Conservation (phyloP, 805 yeast species). For the Pichia heedii region DNA sequence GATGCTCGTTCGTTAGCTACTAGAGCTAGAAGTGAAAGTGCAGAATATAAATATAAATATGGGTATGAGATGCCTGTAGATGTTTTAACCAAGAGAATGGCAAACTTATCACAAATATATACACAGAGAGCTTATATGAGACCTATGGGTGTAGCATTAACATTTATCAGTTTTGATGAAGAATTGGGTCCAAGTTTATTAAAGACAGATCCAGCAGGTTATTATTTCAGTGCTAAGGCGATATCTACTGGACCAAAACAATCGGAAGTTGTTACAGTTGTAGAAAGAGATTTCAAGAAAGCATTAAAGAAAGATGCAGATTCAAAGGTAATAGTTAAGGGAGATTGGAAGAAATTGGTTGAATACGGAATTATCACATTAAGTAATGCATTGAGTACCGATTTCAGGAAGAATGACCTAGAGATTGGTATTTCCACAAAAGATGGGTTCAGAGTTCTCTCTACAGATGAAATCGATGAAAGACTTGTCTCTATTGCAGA, state of each 20-base stretch:
- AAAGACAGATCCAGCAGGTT: slow-evolving; percentile 97
- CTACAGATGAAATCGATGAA: slow-evolving; percentile 88
- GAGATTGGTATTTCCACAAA: slow-evolving; percentile 85
- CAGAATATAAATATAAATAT: slow-evolving; percentile 86
- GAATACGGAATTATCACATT: slow-evolving; percentile 84
- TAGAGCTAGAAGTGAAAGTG: slow-evolving; percentile 91
- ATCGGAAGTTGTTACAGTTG: slow-evolving; percentile 83
- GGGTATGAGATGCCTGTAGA: slow-evolving; percentile 98
- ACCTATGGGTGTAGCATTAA: slow-evolving; percentile 90
- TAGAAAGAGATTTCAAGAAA: slow-evolving; percentile 85
- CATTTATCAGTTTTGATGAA: slow-evolving; percentile 82
- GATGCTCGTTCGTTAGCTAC: slow-evolving; percentile 88
- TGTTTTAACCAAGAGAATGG: slow-evolving; percentile 87
- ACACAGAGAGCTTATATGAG: slow-evolving; percentile 99
- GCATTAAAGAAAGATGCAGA: slow-evolving; percentile 23
- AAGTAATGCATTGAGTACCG: slow-evolving; percentile 82
- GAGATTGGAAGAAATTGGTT: slow-evolving; percentile 82
- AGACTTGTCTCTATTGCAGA: slow-evolving; percentile 92
- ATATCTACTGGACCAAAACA: slow-evolving; percentile 95
- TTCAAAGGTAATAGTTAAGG: slow-evolving; percentile 44
- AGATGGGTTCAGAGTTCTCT: slow-evolving; percentile 60
- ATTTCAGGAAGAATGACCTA: slow-evolving; percentile 85
- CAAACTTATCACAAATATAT: slow-evolving; percentile 88
- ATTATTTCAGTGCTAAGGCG: slow-evolving; percentile 83
- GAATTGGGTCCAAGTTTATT: slow-evolving; percentile 82